Conservation (phyloP, 2,329 filamentous ascomycete genomes). For the Fusarium papillatum region DNA sequence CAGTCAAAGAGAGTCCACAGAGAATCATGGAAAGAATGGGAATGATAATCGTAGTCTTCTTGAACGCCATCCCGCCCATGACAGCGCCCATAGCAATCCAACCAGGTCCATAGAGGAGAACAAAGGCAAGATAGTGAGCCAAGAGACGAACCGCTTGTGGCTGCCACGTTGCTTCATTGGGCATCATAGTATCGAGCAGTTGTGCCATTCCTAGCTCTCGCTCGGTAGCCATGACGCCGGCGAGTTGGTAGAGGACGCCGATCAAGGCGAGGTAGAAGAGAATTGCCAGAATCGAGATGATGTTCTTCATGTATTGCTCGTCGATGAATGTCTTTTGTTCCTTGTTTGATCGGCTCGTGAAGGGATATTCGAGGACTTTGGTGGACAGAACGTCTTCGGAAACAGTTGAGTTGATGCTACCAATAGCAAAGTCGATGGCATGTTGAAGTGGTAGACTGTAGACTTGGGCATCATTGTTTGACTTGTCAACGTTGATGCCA, state of each 20-base stretch:
- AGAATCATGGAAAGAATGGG: constrained; percentile 79
- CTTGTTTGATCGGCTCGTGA: constrained; percentile 74
- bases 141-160: constrained; percentile 79
- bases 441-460: constrained; percentile 82
- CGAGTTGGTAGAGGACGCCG: constrained; percentile 80
- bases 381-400: constrained; percentile 51
- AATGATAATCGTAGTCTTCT: constrained; percentile 69
- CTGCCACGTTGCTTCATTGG: constrained; percentile 77
- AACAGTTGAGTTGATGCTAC: constrained; percentile 56
- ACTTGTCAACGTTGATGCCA: constrained; percentile 68
- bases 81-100: constrained; percentile 79
- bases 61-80: constrained; percentile 67
- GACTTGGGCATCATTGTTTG: constrained; percentile 78
- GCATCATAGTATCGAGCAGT: constrained; percentile 88
- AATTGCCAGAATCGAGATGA: constrained; percentile 80
- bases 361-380: constrained; percentile 68
- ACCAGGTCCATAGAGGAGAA: constrained; percentile 79
- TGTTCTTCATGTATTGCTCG: constrained; percentile 74
- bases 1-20: constrained; percentile 77
- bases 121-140: constrained; percentile 81
- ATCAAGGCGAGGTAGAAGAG: constrained; percentile 81
- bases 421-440: constrained; percentile 80
- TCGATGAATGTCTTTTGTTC: constrained; percentile 75
- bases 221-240: constrained; percentile 84
- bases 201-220: constrained; percentile 86